Conservation (phyloP, 768 basidiomycete species). For the Termitomyces sp. region DNA sequence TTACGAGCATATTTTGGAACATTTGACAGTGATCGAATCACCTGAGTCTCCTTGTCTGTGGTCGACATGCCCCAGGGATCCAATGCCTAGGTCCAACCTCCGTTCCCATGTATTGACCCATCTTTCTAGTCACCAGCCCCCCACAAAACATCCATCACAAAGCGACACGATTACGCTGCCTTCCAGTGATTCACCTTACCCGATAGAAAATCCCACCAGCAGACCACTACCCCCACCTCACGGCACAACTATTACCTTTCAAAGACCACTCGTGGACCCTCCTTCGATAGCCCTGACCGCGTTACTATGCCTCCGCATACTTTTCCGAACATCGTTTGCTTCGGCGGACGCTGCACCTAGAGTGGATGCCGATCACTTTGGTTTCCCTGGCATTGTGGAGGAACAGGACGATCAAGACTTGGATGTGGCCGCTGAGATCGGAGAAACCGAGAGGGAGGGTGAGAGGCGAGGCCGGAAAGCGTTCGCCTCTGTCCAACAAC, state of each 20-base stretch:
- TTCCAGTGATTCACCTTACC: constrained; percentile 48
- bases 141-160: constrained; percentile 62
- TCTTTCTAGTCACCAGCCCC: constrained; percentile 55
- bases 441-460: constrained; percentile 60
- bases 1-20: constrained; percentile 68
- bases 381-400: constrained; percentile 81
- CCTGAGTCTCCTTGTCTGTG: constrained; percentile 61
- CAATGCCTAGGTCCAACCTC: constrained; percentile 46
- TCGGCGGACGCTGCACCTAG: constrained; percentile 65
- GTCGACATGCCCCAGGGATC: constrained; percentile 57
- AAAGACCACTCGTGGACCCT: constrained; percentile 57
- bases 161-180: constrained; percentile 74
- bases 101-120: constrained; percentile 77
- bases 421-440: constrained; percentile 44
- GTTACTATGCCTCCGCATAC: constrained; percentile 75
- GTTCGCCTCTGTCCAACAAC: constrained; percentile 55
- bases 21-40: constrained; percentile 43
- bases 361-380: constrained; percentile 82
- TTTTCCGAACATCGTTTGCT: constrained; percentile 79
- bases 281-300: constrained; percentile 76
- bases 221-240: constrained; percentile 74
- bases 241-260: constrained; percentile 54
- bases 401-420: constrained; percentile 68
- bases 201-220: constrained; percentile 57
- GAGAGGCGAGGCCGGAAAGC: constrained; percentile 69